Conservation (phyloP, 176 grass and related monocot genomes). For the Dendrocalamus sinicus region DNA sequence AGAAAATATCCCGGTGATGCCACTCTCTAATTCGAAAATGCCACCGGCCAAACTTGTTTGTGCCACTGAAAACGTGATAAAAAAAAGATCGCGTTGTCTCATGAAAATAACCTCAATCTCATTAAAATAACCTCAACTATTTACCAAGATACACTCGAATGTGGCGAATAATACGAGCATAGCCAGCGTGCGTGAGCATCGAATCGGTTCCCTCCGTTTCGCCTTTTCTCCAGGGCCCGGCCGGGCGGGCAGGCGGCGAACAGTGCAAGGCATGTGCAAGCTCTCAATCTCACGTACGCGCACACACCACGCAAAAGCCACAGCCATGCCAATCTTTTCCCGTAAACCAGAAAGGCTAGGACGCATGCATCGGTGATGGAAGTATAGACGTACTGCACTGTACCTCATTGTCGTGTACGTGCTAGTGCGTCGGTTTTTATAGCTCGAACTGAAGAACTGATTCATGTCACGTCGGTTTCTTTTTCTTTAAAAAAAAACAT, state of each 20-base stretch:
- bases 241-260: not conserved
- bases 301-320: slow-evolving; percentile 26
- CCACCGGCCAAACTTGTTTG: too few relatives aligned
- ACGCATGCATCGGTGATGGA: not conserved
- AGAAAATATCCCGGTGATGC: too few relatives aligned
- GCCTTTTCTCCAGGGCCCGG: not conserved
- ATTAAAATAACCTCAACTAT: too few relatives aligned
- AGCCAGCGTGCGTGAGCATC: not conserved
- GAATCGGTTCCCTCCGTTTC: not conserved
- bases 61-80: too few relatives aligned
- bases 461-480: not conserved
- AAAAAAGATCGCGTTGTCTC: too few relatives aligned
- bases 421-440: not conserved
- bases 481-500: not conserved
- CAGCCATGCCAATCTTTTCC: slow-evolving; percentile 18
- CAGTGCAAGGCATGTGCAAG: not conserved
- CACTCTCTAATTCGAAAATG: too few relatives aligned
- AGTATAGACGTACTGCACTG: not conserved
- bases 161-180: not conserved
- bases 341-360: not conserved
- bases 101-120: too few relatives aligned
- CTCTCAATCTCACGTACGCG: not conserved
- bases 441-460: not conserved
- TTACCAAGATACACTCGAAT: too few relatives aligned
- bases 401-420: not conserved